Evolutionary conservation across 2,329 filamentous ascomycete genomes (phyloP).

Genomic region (Fusarium subglutinans): DNA sequence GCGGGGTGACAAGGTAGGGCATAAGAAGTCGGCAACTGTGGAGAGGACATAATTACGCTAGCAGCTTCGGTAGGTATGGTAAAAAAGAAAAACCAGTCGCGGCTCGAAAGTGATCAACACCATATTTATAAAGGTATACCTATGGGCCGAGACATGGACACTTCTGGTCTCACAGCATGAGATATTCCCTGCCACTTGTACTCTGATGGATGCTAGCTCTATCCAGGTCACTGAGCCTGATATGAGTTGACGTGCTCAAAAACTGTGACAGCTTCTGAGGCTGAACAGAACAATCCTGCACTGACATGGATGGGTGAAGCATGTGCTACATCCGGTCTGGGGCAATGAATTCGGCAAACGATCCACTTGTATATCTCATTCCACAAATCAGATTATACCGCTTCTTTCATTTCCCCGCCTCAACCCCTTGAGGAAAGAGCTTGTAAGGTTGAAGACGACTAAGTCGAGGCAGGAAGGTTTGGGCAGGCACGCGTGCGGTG

Average conservation of each 20-base stretch:
- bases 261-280: constrained; percentile 19
- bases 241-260: not conserved
- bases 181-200: not conserved
- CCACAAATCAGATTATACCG: constrained; percentile 32
- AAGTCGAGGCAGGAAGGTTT: constrained; percentile 27
- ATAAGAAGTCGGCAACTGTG: not conserved
- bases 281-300: constrained; percentile 14
- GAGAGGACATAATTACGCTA: not conserved
- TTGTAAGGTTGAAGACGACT: not conserved
- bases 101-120: not conserved
- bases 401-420: constrained; percentile 26
- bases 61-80: not conserved
- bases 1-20: constrained; percentile 19
- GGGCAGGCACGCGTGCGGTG: constrained; percentile 20
- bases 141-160: not conserved
- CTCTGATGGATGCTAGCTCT: not conserved
- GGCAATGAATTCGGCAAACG: constrained; percentile 9
- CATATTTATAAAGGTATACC: not conserved
- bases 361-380: constrained; percentile 2
- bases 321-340: constrained; percentile 19
- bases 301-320: constrained; percentile 9
- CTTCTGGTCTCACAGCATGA: not conserved
- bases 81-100: not conserved
- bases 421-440: constrained; percentile 22
- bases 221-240: not conserved